Evolutionary conservation across 164 flowering plant species (phyloP), one percentile per base, ranked within the genome.

Genomic region (Taxillus chinensis): DNA sequence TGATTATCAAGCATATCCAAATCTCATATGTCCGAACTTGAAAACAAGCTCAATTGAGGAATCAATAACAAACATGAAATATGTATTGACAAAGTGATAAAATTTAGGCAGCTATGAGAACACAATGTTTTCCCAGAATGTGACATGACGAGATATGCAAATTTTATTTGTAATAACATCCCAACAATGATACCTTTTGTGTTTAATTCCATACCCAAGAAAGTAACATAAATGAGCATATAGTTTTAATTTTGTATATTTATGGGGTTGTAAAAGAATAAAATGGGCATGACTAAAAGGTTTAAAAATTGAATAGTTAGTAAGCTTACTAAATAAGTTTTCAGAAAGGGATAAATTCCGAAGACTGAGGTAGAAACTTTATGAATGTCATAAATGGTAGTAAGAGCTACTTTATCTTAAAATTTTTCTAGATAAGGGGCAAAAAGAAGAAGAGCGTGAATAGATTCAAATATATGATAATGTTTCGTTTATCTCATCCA

Each of bases 101-200:
- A n/a, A n/a, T n/a, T n/a, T n/a, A n/a, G n/a, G n/a, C n/a, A n/a
- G n/a, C n/a, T n/a, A n/a, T n/a, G n/a, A n/a, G n/a, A n/a, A n/a
- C n/a, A n/a, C n/a, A n/a, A n/a, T n/a, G n/a, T n/a, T n/a, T n/a
- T n/a, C 55, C 55, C 55, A 53, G 27, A 53, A 53, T 4, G 55
- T 53, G 12, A 53, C 55, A 53, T 53, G 55, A 53, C 55, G 55
- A 53, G 55, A 53, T 53, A 53, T 53, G 55, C 55, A 13, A 14
- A 14, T 4, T 53, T 17, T 14, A 14, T 53, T 53, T 14, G 55
- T 14, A 53, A 53, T 53, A 17, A 13, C 7, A 53, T 53, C 55
- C 55, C 55, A 53, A 53, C 55, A 53, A 53, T 13, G 55, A 17
- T 14, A 53, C 15, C n/a, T n/a, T n/a, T n/a, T n/a, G n/a, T n/a